Conservation (phyloP, 768 basidiomycete species). For the Leccinum pellstonianum region DNA sequence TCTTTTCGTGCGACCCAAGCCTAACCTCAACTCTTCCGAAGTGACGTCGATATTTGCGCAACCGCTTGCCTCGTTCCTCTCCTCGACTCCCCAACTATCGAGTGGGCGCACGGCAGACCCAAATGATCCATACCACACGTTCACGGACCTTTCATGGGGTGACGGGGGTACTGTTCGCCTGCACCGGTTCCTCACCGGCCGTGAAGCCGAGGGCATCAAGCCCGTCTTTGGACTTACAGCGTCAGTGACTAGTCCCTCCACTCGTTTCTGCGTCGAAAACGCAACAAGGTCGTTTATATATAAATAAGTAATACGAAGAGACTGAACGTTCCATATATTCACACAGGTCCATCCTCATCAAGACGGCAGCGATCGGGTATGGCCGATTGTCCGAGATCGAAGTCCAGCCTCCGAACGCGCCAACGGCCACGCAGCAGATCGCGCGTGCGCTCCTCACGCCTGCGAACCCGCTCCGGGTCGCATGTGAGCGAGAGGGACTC, state of each 20-base stretch:
- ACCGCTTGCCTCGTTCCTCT: slow-evolving; percentile 72
- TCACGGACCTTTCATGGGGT: slow-evolving; percentile 50
- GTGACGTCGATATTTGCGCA: slow-evolving; percentile 84
- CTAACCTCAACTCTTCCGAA: slow-evolving; percentile 76
- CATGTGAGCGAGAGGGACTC: slow-evolving; percentile 29
- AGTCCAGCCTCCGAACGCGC: slow-evolving; percentile 43
- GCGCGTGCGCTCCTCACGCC: slow-evolving; percentile 39
- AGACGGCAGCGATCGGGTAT: slow-evolving; percentile 50
- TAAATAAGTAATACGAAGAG: too few relatives aligned
- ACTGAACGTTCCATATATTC: neutral
- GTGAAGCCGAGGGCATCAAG: slow-evolving; percentile 81
- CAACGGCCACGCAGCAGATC: slow-evolving; percentile 41
- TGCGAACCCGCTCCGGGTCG: slow-evolving; percentile 22
- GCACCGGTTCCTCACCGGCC: slow-evolving; percentile 85
- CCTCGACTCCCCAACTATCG: slow-evolving; percentile 55
- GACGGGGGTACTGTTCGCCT: slow-evolving; percentile 45
- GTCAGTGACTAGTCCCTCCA: slow-evolving; percentile 43
- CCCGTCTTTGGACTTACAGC: slow-evolving; percentile 86
- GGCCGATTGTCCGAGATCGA: slow-evolving; percentile 44
- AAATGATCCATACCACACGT: slow-evolving; percentile 56
- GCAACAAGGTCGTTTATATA: too few relatives aligned
- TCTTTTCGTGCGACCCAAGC: slow-evolving; percentile 40
- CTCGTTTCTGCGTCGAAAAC: neutral
- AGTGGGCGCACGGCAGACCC: slow-evolving; percentile 55
- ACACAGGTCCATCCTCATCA: slow-evolving; percentile 50